These are phyloP conservation scores for Sclerotinia minor DNA, from an alignment of 2,329 filamentous ascomycete genomes.

Conservation along the genomic window DNA sequence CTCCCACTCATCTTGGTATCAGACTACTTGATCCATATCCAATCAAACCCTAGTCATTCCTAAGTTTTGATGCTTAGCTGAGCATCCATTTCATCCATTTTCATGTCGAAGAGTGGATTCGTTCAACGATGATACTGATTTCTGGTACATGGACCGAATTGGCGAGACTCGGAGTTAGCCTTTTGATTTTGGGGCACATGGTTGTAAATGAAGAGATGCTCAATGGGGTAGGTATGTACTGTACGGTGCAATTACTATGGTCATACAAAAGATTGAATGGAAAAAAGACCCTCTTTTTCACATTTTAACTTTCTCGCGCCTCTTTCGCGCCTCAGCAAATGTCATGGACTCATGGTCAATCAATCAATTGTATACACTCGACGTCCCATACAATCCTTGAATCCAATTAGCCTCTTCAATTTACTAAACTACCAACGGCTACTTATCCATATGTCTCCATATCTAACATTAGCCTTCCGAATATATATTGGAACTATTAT, in stretches of 20 bases:
- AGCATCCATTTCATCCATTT: not conserved
- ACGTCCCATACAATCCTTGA: not conserved
- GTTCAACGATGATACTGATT: not conserved
- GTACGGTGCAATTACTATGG: not conserved
- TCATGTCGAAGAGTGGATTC: constrained; percentile 9
- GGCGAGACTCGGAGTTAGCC: not conserved
- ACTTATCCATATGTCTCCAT: constrained; percentile 5
- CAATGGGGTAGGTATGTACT: not conserved
- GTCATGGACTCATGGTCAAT: no score
- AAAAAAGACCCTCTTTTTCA: not conserved
- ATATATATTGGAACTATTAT: constrained; percentile 12
- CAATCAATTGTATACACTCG: not conserved
- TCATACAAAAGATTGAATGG: not conserved
- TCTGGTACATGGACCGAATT: constrained; percentile 1
- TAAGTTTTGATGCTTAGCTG: constrained; percentile 6
- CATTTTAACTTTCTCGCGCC: not conserved
- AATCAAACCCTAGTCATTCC: constrained; percentile 19
- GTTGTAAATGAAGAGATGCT: not conserved
- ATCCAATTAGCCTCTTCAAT: not conserved
- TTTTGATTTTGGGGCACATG: not conserved
- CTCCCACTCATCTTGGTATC: not conserved
- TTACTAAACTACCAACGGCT: not conserved
- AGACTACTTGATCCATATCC: not conserved
- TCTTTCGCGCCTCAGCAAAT: not conserved
- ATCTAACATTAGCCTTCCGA: constrained; percentile 5